These are phyloP conservation scores for Plantago coronopus DNA, from an alignment of 305 asterid species.

Conservation along the genomic window DNA sequence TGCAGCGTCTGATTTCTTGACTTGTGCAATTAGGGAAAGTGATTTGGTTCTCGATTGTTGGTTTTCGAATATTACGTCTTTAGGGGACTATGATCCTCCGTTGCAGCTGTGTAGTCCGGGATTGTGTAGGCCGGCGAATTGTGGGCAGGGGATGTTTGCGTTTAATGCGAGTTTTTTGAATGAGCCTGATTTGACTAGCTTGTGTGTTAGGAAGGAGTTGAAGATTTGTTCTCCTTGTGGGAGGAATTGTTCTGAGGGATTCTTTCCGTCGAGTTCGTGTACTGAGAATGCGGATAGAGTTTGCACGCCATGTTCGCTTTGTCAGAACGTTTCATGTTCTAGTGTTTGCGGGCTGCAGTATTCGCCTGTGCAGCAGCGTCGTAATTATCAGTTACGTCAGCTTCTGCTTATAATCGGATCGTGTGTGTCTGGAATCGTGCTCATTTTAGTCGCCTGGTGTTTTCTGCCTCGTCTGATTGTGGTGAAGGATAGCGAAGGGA, in stretches of 20 bases:
- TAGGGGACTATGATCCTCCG: conserved; percentile 66
- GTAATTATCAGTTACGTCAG: conserved; percentile 37
- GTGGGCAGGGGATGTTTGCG: conserved; percentile 63
- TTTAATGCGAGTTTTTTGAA: conserved; percentile 84
- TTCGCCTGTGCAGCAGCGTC: conserved; percentile 35
- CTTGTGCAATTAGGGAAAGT: conserved; percentile 78
- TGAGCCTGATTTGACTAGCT: conserved; percentile 79
- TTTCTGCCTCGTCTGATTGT: conserved; percentile 39
- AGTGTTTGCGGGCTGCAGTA: conserved; percentile 54
- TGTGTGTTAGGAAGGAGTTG: conserved; percentile 74
- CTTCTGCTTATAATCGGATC: conserved; percentile 54
- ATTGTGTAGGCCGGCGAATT: conserved; percentile 50
- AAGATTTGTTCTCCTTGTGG: conserved; percentile 89
- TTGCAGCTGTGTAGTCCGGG: conserved; percentile 96
- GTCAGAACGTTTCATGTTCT: conserved; percentile 82
- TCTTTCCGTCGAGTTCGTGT: conserved; percentile 75
- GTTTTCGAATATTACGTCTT: conserved; percentile 44
- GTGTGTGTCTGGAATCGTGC: conserved; percentile 44
- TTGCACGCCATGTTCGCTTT: conserved; percentile 91
- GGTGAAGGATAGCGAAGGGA: conserved; percentile 32
- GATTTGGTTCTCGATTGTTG: conserved; percentile 92
- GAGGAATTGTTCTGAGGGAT: conserved; percentile 67
- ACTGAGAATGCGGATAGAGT: conserved; percentile 62
- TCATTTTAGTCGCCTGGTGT: conserved; percentile 55
- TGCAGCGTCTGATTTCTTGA: conserved; percentile 63